Conservation (phyloP, 208 protist genomes). For the Leishmania gerbilli region DNA sequence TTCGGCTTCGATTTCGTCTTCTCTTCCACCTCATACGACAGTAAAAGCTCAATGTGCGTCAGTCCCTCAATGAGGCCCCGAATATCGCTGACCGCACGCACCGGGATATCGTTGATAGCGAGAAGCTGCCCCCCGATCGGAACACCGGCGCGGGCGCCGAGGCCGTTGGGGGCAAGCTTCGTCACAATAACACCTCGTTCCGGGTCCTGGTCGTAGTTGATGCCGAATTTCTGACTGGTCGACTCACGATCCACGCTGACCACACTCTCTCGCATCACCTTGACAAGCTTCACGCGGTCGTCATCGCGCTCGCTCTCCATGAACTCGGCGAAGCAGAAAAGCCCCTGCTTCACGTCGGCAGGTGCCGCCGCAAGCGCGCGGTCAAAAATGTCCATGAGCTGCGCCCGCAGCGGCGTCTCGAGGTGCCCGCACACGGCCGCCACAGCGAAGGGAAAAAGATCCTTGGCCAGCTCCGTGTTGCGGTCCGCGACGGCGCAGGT, state of each 20-base stretch:
- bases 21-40: constrained; percentile 66
- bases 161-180: constrained; percentile 76
- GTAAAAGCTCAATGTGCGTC: constrained; percentile 64
- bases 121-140: constrained; percentile 73
- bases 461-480: constrained; percentile 76
- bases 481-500: constrained; percentile 51
- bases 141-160: constrained; percentile 69
- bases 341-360: constrained; percentile 75
- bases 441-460: constrained; percentile 88
- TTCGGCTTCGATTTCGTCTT: constrained; percentile 40
- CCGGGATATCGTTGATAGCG: constrained; percentile 66
- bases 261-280: constrained; percentile 41
- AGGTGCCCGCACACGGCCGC: constrained; percentile 66
- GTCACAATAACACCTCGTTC: constrained; percentile 74
- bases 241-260: constrained; percentile 65
- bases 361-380: constrained; percentile 65
- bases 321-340: constrained; percentile 88
- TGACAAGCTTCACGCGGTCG: constrained; percentile 47
- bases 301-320: constrained; percentile 81
- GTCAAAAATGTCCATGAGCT: constrained; percentile 79
- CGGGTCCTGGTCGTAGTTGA: constrained; percentile 89
- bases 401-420: constrained; percentile 32
- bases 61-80: constrained; percentile 72
- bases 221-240: constrained; percentile 79
- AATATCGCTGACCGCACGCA: constrained; percentile 79